Percentiles rank a stretch among this genome's conserved stretches.
Conservation (phyloP, 1,284 basidiomycete genomes). For the Pascua sp. region DNA sequence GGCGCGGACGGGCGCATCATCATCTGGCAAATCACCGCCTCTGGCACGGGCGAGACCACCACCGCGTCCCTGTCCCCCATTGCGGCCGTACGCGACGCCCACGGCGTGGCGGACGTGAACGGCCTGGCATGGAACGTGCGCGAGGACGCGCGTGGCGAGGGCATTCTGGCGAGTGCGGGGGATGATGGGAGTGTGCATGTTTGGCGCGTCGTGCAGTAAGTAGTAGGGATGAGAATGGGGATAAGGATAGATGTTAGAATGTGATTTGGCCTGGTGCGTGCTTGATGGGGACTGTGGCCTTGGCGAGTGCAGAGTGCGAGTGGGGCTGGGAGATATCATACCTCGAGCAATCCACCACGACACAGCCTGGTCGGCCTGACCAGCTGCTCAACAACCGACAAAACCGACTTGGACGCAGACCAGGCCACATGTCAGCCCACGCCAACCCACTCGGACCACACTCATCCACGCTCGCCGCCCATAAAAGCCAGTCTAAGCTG, state of each 20-base stretch:
- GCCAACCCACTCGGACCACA: too few species aligned
- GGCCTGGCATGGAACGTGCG: slow-evolving; percentile 53
- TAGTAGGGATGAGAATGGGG: too few species aligned
- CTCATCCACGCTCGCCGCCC: too few species aligned
- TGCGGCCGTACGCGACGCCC: slow-evolving; percentile 36
- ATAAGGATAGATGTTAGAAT: neutral
- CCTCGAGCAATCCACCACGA: too few species aligned
- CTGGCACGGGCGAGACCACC: neutral
- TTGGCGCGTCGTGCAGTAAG: slow-evolving; percentile 47
- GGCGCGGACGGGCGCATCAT: slow-evolving; percentile 58
- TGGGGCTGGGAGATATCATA: neutral
- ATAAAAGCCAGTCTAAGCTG: too few species aligned
- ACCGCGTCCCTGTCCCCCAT: slow-evolving; percentile 19
- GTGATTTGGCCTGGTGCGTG: too few species aligned
- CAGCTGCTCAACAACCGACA: too few species aligned
- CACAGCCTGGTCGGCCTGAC: too few species aligned
- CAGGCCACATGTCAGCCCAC: too few species aligned
- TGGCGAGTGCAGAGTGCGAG: neutral
- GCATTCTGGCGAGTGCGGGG: slow-evolving; percentile 55
- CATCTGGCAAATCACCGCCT: slow-evolving; percentile 51
- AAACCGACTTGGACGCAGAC: too few species aligned
- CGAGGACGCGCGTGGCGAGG: slow-evolving; percentile 30
- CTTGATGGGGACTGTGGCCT: too few species aligned
- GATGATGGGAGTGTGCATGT: slow-evolving; percentile 58
- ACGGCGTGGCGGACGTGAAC: slow-evolving; percentile 57